Evolutionary conservation across 2,329 filamentous ascomycete genomes (phyloP), one percentile per base, ranked within the genome.

Genomic region (Sclerotinia glacialis): DNA sequence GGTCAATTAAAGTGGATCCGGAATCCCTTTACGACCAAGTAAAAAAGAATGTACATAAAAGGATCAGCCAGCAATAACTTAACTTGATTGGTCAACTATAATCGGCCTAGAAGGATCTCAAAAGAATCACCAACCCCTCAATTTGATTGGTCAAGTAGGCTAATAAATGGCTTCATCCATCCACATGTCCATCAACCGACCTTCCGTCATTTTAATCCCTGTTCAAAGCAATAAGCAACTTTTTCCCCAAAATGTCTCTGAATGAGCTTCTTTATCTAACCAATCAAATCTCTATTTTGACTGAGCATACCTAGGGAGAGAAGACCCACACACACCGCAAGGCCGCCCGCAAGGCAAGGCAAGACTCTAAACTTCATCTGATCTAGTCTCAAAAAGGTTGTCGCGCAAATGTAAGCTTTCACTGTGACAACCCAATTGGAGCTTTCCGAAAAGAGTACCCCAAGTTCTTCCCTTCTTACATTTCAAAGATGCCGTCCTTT

Each of bases 391-490:
- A 53, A 46, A 61, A 46, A 40, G 34, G 46, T 64, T 12, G 50
- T 64, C 37, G 61, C 61, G 61, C 61, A 46, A 54, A 59, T 40
- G 26, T 40, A 64, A 64, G 61, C 64, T 66, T 54, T 53, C 54
- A 59, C 63, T 65, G 40, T 59, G 55, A 65, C 46, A 65, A 61
- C n/a, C 64, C 55, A 66, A 66, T 61, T 67, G 65, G 67, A 69
- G 63, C 67, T 67, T 65, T 40, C 55, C 58, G 46, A 67, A 69
- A 62, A 67, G 67, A 55, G 59, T 56, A 62, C 56, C 69, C 65
- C 67, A 69, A 67, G 56, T 64, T 63, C 26, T 65, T 50, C 28
- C 49, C 47, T 54, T 53, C 47, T 31, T 40, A 37, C 47, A 46
- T 53, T n/a, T 50, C 46, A 50, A 34, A 31, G 28, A 42, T 53